These are phyloP conservation scores for Fabrea salina DNA, from an alignment of 169 alveolate species.

Conservation along the genomic window DNA sequence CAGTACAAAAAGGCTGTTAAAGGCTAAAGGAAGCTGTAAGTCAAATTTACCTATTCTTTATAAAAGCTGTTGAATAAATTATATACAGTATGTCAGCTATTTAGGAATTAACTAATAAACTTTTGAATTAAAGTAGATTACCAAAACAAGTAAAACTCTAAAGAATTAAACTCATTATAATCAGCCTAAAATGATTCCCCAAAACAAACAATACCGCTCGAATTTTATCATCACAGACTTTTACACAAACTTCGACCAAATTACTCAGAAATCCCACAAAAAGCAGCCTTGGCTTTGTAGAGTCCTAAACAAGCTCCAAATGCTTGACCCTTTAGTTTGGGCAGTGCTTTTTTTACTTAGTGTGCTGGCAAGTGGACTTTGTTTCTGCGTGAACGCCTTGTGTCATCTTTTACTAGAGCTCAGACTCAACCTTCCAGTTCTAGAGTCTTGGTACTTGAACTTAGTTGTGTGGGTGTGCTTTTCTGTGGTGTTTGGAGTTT, in stretches of 20 bases:
- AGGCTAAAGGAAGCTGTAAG: too few relatives aligned
- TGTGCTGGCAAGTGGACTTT: not conserved
- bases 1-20: too few relatives aligned
- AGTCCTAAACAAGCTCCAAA: not conserved
- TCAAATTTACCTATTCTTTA: too few relatives aligned
- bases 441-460: not conserved
- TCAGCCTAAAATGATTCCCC: too few relatives aligned
- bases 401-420: not conserved
- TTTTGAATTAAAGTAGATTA: too few relatives aligned
- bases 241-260: slow-evolving; percentile 24
- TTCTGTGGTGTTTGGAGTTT: slow-evolving; percentile 52
- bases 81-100: too few relatives aligned
- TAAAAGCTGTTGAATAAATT: too few relatives aligned
- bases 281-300: not conserved
- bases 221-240: slow-evolving; percentile 16
- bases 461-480: slow-evolving; percentile 45
- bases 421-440: not conserved
- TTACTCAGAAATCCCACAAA: not conserved
- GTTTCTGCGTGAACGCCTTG: not conserved
- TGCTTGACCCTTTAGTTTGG: not conserved
- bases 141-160: too few relatives aligned
- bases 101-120: too few relatives aligned
- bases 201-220: not conserved
- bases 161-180: too few relatives aligned
- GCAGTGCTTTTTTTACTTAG: not conserved